A percentile compares a stretch with the other conserved stretches of the same genome.
These are phyloP conservation scores for Thelonectria discophora DNA, from an alignment of 2,329 filamentous ascomycete species.

Conservation along the genomic window DNA sequence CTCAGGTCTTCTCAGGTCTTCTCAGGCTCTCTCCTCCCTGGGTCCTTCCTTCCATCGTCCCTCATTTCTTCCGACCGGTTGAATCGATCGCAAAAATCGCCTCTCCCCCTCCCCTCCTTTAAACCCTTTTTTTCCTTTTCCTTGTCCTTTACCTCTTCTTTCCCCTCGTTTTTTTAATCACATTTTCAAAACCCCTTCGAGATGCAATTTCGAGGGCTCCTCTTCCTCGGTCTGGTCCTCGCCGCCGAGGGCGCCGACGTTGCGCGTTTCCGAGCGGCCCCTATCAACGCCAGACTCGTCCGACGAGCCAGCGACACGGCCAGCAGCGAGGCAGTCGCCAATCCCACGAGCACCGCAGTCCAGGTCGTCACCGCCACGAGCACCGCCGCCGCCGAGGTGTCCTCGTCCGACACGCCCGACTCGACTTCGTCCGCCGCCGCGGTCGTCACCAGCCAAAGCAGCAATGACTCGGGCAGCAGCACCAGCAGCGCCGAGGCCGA, in stretches of 20 bases:
- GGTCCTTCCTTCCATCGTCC: slow-evolving; percentile 13
- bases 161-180: too few species aligned
- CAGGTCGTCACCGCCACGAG: slow-evolving; percentile 18
- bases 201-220: slow-evolving; percentile 40
- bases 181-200: too few species aligned
- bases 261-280: slow-evolving; percentile 15
- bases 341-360: slow-evolving; percentile 20
- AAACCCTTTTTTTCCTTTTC: background rate
- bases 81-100: slow-evolving; percentile 25
- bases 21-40: too few species aligned
- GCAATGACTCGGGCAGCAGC: slow-evolving; percentile 4
- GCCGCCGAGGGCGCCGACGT: slow-evolving; percentile 37
- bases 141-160: slow-evolving; percentile 3
- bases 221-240: slow-evolving; percentile 38
- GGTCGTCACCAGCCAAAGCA: background rate
- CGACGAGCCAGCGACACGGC: slow-evolving; percentile 30
- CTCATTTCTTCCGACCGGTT: slow-evolving; percentile 25
- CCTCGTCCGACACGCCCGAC: background rate
- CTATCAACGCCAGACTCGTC: background rate
- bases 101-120: slow-evolving; percentile 4
- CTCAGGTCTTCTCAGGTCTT: too few species aligned
- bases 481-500: slow-evolving; percentile 32
- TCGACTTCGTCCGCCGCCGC: background rate
- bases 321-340: slow-evolving; percentile 8
- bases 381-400: too few species aligned